Evolutionary conservation across 2,329 filamentous ascomycete genomes (phyloP).

Genomic region (Plectosphaerella plurivora): DNA sequence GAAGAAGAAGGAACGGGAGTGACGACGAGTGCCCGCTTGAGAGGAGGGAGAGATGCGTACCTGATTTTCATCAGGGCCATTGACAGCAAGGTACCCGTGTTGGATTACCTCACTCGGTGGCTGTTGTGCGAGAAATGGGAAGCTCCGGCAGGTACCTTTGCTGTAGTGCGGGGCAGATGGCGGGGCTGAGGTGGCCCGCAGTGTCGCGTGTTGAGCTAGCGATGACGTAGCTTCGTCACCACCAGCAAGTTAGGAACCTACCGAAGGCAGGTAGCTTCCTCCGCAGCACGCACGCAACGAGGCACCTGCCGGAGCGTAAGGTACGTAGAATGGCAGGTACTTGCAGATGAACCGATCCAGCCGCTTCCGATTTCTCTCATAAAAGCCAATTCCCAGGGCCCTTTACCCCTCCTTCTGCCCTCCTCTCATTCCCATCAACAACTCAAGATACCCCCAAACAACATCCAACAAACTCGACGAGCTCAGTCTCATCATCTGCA

Average conservation of each 20-base stretch:
- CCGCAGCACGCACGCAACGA: neutral
- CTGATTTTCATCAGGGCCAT: conserved; percentile 2
- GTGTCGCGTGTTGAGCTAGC: conserved; percentile 11
- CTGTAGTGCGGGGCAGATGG: conserved; percentile 1
- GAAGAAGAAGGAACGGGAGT: neutral
- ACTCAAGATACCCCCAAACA: neutral
- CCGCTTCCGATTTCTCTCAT: neutral
- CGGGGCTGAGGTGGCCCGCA: conserved; percentile 12
- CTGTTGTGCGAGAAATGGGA: neutral
- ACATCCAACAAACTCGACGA: conserved; percentile 5
- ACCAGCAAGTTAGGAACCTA: conserved; percentile 5
- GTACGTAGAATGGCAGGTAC: no score
- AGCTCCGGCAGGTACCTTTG: no score
- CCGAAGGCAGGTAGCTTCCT: neutral
- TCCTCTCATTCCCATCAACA: neutral
- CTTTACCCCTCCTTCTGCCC: neutral
- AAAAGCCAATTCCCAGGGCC: neutral
- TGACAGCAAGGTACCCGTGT: no score
- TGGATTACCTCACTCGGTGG: neutral
- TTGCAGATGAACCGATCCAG: no score
- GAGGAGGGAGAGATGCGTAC: neutral
- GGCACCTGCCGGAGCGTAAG: conserved; percentile 1
- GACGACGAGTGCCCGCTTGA: neutral
- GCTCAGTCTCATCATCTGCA: conserved; percentile 2
- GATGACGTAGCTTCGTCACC: conserved; percentile 14